These are phyloP conservation scores for Kodamaea suecica DNA, from an alignment of 1,139 yeast species.

Conservation along the genomic window DNA sequence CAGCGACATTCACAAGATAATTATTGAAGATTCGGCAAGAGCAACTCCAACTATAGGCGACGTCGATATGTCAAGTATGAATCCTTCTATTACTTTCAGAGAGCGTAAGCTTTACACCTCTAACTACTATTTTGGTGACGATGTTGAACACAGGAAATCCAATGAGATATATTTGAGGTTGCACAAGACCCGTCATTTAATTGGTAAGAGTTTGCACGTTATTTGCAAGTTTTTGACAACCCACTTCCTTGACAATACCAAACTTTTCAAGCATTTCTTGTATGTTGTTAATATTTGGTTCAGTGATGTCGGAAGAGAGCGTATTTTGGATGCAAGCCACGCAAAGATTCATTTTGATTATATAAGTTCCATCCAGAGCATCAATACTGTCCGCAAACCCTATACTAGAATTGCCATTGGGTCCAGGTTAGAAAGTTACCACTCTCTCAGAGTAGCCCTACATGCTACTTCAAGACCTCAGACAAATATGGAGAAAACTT, in stretches of 20 bases:
- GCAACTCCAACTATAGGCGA: slow-evolving; percentile 46
- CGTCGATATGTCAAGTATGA: slow-evolving; percentile 42
- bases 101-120: slow-evolving; percentile 60
- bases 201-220: slow-evolving; percentile 69
- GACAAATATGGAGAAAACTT: slow-evolving; percentile 59
- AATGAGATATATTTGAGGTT: slow-evolving; percentile 56
- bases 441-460: slow-evolving; percentile 68
- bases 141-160: slow-evolving; percentile 42
- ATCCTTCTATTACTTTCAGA: slow-evolving; percentile 53
- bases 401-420: slow-evolving; percentile 78
- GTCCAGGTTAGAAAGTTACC: slow-evolving; percentile 73
- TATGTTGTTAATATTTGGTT: slow-evolving; percentile 78
- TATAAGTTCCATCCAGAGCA: slow-evolving; percentile 35
- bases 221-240: slow-evolving; percentile 49
- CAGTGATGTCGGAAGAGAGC: slow-evolving; percentile 76
- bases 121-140: slow-evolving; percentile 55
- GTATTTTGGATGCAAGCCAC: slow-evolving; percentile 56
- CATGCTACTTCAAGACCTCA: slow-evolving; percentile 76
- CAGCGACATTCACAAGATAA: not conserved
- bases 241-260: slow-evolving; percentile 65
- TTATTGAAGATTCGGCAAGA: slow-evolving; percentile 28
- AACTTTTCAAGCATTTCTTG: slow-evolving; percentile 60
- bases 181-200: slow-evolving; percentile 57
- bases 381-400: slow-evolving; percentile 58
- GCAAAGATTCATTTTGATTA: slow-evolving; percentile 38